Evolutionary conservation across 257 asterid species (phyloP), one percentile per base, ranked within the genome.

Genomic region (Petrea volubilis): DNA sequence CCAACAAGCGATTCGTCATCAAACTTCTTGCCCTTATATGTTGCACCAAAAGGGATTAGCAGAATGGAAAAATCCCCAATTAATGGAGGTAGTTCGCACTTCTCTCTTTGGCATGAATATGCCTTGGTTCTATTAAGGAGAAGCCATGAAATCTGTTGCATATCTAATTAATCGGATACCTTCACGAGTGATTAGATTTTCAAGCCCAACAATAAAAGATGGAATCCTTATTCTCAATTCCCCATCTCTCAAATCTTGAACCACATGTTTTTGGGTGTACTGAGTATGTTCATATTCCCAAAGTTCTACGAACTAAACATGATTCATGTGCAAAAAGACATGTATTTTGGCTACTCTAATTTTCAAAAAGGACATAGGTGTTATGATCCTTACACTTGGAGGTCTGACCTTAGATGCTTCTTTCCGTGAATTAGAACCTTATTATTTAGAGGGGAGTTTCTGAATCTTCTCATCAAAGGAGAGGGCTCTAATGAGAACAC

Each of bases 221-320:
- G 11, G 10, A 67, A 3, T 34, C 38, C 6, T 28, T 68, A 5
- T 10, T 29, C 25, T 15, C 7, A 1, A 12, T 43, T 9, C 20
- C 67, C 0, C 55, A 24, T 5, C 2, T 34, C 5, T 31, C 62
- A 1, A 62, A 53, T 24, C 64, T 76, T 7, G 61, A 76, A 61
- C 80, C 80, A 1, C 12, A 51, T n/a, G 34, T 66, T 9, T 74
- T 74, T 66, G 64, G 78, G 0, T 74, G 68, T n/a, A 63, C 74
- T 2, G 11, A 11, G 0, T 69, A 34, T 69, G 72, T 60, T 14
- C 80, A 76, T 73, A 73, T 15, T 31, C n/a, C n/a, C n/a, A n/a
- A n/a, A n/a, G 7, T 44, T 73, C 11, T 73, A 72, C 6, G 40
- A 74, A 5, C 7, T 21, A 64, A 74, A 33, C 29, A 60, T 1